Percentiles rank a stretch among this genome's conserved stretches.
phyloP scores from a whole-genome alignment of 495 filamentous ascomycete species.

The Tuber umbilicatum region DNA sequence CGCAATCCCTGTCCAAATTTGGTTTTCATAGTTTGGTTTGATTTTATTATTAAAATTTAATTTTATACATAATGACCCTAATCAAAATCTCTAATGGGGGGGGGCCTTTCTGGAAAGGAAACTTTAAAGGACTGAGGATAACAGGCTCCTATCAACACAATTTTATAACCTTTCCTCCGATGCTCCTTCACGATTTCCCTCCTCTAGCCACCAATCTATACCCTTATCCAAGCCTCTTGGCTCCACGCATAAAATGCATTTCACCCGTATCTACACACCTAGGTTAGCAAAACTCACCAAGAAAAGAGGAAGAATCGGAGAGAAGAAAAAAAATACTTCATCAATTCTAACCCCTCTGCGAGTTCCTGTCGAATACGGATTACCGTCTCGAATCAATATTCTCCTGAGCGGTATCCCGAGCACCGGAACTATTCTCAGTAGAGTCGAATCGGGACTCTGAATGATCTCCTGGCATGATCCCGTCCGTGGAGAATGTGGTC shows the following conservation, averaged over 20 bases:
- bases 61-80: neutral
- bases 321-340: neutral
- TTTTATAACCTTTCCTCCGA: neutral
- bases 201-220: neutral
- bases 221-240: neutral
- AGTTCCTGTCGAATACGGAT: neutral
- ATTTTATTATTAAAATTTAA: neutral
- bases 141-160: neutral
- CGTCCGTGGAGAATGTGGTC: neutral
- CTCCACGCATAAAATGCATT: neutral
- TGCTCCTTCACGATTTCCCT: neutral
- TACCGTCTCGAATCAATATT: neutral
- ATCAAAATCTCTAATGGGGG: neutral
- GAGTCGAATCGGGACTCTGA: neutral
- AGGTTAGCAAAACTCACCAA: constrained; percentile 2
- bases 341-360: neutral
- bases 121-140: neutral
- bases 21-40: neutral
- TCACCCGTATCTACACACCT: constrained; percentile 10
- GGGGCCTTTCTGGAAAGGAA: neutral
- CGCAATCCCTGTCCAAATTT: neutral
- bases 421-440: neutral
- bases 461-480: neutral
- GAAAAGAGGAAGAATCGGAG: neutral
- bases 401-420: neutral